phyloP scores from a whole-genome alignment of 805 yeast genomes.

The Suhomyces tanzawaensis region DNA sequence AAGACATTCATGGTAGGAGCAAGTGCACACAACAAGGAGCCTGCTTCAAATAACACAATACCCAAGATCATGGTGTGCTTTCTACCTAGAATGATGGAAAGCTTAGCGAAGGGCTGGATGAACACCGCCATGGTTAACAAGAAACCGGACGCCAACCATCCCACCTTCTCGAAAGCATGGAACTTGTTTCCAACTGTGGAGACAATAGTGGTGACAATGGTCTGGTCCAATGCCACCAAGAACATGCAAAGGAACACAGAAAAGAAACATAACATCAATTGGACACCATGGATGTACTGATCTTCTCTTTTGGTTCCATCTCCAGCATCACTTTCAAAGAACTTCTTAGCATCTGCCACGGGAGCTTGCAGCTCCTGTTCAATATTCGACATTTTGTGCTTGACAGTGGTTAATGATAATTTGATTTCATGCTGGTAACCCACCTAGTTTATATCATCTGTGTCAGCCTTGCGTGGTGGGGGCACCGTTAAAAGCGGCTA shows the following conservation, averaged over 20 bases:
- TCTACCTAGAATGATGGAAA: constrained; percentile 37
- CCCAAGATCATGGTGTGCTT: constrained; percentile 28
- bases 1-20: constrained; percentile 33
- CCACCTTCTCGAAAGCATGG: constrained; percentile 30
- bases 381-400: background rate
- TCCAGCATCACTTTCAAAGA: constrained; percentile 41
- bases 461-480: too few relatives aligned
- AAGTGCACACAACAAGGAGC: constrained; percentile 39
- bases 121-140: constrained; percentile 33
- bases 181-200: constrained; percentile 37
- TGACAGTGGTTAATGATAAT: too few relatives aligned
- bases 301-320: constrained; percentile 41
- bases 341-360: constrained; percentile 6
- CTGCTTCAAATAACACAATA: constrained; percentile 28
- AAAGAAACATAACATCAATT: constrained; percentile 24
- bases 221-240: constrained; percentile 38
- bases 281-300: constrained; percentile 31
- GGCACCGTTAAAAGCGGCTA: too few relatives aligned
- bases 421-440: too few relatives aligned
- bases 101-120: constrained; percentile 35
- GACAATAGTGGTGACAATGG: constrained; percentile 35
- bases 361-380: background rate
- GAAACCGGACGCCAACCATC: constrained; percentile 39
- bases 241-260: constrained; percentile 31
- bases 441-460: too few relatives aligned